Conservation (phyloP, 1,139 yeast species). For the Lizanozyma gosingica region DNA sequence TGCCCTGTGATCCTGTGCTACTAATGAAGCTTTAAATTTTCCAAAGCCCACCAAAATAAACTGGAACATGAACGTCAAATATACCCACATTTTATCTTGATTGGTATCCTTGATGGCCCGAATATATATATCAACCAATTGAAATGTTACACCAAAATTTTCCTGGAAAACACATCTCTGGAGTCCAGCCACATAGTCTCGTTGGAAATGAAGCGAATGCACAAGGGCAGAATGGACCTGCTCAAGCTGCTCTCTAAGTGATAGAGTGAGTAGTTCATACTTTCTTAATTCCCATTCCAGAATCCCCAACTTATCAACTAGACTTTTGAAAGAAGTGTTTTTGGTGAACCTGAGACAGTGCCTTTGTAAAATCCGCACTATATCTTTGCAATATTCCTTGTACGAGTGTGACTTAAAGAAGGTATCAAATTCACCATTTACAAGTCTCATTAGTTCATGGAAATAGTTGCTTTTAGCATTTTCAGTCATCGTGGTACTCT, state of each 20-base stretch:
- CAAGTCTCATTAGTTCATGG: slow-evolving; percentile 15
- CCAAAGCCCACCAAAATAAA: neutral
- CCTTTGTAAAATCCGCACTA: slow-evolving; percentile 18
- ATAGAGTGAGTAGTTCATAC: slow-evolving; percentile 18
- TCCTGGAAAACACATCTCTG: slow-evolving; percentile 17
- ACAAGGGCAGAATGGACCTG: slow-evolving; percentile 21
- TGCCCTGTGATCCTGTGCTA: neutral
- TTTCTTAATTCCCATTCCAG: slow-evolving; percentile 17
- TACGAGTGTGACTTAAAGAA: slow-evolving; percentile 17
- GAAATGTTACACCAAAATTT: slow-evolving; percentile 18
- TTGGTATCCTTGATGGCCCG: slow-evolving; percentile 12
- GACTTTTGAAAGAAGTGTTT: slow-evolving; percentile 11
- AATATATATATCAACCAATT: slow-evolving; percentile 22
- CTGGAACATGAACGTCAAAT: slow-evolving; percentile 6
- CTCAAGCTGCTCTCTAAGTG: slow-evolving; percentile 16
- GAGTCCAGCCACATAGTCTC: slow-evolving; percentile 13
- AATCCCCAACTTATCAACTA: slow-evolving; percentile 25
- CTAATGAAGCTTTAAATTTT: neutral
- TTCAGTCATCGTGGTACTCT: neutral
- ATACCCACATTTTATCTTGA: slow-evolving; percentile 22
- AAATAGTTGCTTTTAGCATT: slow-evolving; percentile 12
- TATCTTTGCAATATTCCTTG: slow-evolving; percentile 22
- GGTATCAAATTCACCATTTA: slow-evolving; percentile 21
- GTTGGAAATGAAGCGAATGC: slow-evolving; percentile 15
- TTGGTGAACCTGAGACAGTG: slow-evolving; percentile 12